Conservation (phyloP, 2,329 filamentous ascomycete genomes). For the Podosphaera fusca region DNA sequence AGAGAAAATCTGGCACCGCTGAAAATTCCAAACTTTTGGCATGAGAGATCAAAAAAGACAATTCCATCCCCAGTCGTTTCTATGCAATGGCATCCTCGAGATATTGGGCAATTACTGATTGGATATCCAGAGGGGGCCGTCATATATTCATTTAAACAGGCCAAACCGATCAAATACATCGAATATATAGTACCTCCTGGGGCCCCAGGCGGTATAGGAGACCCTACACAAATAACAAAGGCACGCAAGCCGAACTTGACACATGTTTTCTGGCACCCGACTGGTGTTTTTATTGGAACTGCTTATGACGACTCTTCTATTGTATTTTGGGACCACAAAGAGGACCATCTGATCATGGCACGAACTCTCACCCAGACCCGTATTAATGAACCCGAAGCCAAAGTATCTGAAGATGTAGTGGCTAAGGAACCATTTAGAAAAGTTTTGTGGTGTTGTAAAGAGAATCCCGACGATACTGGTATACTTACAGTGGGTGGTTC, state of each 20-base stretch:
- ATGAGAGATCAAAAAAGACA: slow-evolving; percentile 42
- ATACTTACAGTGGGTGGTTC: slow-evolving; percentile 69
- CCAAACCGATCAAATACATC: slow-evolving; percentile 53
- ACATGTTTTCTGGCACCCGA: slow-evolving; percentile 84
- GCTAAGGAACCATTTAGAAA: slow-evolving; percentile 53
- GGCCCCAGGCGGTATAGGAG: slow-evolving; percentile 49
- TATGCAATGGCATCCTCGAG: slow-evolving; percentile 68
- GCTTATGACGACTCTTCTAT: slow-evolving; percentile 47
- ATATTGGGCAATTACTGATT: slow-evolving; percentile 76
- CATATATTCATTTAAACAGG: slow-evolving; percentile 88
- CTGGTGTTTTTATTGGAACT: slow-evolving; percentile 23
- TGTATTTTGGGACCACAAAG: slow-evolving; percentile 84
- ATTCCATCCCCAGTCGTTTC: slow-evolving; percentile 45
- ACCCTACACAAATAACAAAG: slow-evolving; percentile 36
- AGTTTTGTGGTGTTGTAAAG: slow-evolving; percentile 82
- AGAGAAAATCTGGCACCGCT: slow-evolving; percentile 54
- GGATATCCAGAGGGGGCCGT: slow-evolving; percentile 78
- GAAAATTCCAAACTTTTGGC: slow-evolving; percentile 73
- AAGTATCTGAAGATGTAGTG: slow-evolving; percentile 23
- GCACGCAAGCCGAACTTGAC: slow-evolving; percentile 50
- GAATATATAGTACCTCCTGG: slow-evolving; percentile 62
- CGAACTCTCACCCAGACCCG: slow-evolving; percentile 54
- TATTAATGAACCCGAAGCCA: slow-evolving; percentile 40
- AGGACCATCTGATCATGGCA: slow-evolving; percentile 64
- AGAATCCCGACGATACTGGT: slow-evolving; percentile 80